Base-by-base conservation (phyloP, 345 rosid species). In the Aquilaria malaccensis region DNA sequence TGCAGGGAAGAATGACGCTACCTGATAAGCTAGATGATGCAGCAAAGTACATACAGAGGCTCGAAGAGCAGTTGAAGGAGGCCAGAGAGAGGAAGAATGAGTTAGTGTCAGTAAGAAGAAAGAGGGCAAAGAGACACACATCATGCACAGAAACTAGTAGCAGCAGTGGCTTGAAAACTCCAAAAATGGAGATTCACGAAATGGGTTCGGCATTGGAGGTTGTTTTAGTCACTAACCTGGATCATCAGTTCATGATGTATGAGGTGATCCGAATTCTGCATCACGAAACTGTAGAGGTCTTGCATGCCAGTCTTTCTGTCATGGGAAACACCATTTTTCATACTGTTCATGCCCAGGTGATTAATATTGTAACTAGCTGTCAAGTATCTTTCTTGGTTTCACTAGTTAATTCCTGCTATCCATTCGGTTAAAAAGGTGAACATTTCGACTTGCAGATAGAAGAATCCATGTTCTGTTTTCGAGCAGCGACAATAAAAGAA, bases 21-120 rank as follows among this genome's bases (percentile, higher is more conserved):
- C 84, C 86, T 7, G 84, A 79, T 50, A 86, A 77, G 54, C 64
- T 84, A 66, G 89, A 84, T 70, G 84, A 72, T 61, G 83, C 86
- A 2, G 70, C 70, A 52, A 68, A 43, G 41, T 72, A 84, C 62
- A 84, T 84, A 60, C 73, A 74, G 61, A 56, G 54, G 30, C 48
- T 79, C 41, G 68, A 84, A 57, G 62, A 4, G 9, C 72, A 62
- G 52, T 14, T 77, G 70, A 64, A 77, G 57, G 67, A 71, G 46
- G 58, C 50, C 6, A 55, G 55, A 62, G 80, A 77, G 60, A 77
- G 62, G 70, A 79, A 62, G 63, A 75, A 81, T 11, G 66, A 15
- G 0, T 63, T 77, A 48, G 30, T 33, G 45, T 62, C 57, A 1
- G 7, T 0, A 22, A 22, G 22, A 22, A 73, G 59, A 64, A 81